A percentile compares a stretch with the other conserved stretches of the same genome.
Evolutionary conservation across 208 protist species (phyloP).

Genomic region (Leptomonas pyrrhocoris): DNA sequence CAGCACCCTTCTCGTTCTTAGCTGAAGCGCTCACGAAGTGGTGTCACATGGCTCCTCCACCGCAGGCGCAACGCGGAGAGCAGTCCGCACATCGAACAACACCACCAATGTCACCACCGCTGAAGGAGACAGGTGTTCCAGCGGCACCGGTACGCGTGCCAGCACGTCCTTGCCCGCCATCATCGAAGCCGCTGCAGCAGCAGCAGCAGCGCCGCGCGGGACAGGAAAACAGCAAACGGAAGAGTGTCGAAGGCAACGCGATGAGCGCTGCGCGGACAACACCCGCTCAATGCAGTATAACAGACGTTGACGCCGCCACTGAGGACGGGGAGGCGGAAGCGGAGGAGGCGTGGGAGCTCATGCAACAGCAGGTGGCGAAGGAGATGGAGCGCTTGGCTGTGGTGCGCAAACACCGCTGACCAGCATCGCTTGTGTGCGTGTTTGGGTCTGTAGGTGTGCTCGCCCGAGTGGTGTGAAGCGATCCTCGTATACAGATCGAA

Average conservation of each 20-base stretch:
- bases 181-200: not conserved
- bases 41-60: not conserved
- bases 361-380: conserved; percentile 41
- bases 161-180: not conserved
- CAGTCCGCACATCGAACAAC: not conserved
- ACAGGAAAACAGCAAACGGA: not conserved
- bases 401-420: conserved; percentile 54
- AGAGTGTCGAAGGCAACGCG: not conserved
- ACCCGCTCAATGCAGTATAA: not conserved
- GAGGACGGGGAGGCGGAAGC: conserved; percentile 32
- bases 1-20: not conserved
- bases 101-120: not conserved
- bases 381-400: conserved; percentile 62
- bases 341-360: conserved; percentile 29
- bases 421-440: not conserved
- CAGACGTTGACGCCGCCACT: not conserved
- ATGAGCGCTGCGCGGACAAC: not conserved
- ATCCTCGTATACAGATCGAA: too few relatives aligned
- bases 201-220: not conserved
- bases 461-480: too few relatives aligned
- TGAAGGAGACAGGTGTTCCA: not conserved
- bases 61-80: not conserved
- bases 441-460: not conserved
- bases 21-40: conserved; percentile 1
- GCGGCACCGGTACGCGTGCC: not conserved